phyloP scores from a whole-genome alignment of 1,284 basidiomycete genomes.

The Austroboletus novae-zelandiae region DNA sequence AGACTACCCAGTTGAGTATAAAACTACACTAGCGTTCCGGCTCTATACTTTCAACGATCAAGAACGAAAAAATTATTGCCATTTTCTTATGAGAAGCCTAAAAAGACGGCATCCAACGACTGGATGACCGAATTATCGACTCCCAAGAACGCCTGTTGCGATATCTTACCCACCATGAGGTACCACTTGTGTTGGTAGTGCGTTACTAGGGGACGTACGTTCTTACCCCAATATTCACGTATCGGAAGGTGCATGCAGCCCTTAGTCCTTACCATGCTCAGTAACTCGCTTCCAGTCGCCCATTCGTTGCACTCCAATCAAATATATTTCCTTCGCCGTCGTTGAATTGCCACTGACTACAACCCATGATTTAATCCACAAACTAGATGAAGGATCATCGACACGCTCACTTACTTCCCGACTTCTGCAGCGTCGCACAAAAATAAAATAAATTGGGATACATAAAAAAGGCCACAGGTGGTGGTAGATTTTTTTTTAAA shows the following conservation, averaged over 20 bases:
- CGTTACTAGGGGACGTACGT: slow-evolving; percentile 28
- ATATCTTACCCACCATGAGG: slow-evolving; percentile 37
- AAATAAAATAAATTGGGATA: too few relatives aligned
- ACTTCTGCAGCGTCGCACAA: too few relatives aligned
- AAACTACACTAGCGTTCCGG: slow-evolving; percentile 4
- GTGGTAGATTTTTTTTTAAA: too few relatives aligned
- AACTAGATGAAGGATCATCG: not conserved
- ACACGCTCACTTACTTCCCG: slow-evolving; percentile 17
- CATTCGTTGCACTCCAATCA: slow-evolving; percentile 15
- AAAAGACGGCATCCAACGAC: slow-evolving; percentile 34
- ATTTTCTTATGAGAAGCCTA: not conserved
- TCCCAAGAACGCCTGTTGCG: slow-evolving; percentile 38
- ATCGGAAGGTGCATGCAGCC: slow-evolving; percentile 9
- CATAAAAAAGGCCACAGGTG: too few relatives aligned
- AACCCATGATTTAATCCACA: not conserved
- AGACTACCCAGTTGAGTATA: not conserved
- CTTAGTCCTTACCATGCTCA: not conserved
- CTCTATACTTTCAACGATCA: slow-evolving; percentile 20
- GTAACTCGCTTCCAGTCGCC: slow-evolving; percentile 13
- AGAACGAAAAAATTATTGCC: slow-evolving; percentile 14
- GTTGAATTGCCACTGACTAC: slow-evolving; percentile 27
- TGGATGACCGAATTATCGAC: slow-evolving; percentile 35
- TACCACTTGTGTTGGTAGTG: slow-evolving; percentile 39
- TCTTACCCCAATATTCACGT: slow-evolving; percentile 13
- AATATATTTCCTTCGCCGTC: slow-evolving; percentile 23